Conservation (phyloP, 2,329 filamentous ascomycete genomes). For the Penicillium italicum region DNA sequence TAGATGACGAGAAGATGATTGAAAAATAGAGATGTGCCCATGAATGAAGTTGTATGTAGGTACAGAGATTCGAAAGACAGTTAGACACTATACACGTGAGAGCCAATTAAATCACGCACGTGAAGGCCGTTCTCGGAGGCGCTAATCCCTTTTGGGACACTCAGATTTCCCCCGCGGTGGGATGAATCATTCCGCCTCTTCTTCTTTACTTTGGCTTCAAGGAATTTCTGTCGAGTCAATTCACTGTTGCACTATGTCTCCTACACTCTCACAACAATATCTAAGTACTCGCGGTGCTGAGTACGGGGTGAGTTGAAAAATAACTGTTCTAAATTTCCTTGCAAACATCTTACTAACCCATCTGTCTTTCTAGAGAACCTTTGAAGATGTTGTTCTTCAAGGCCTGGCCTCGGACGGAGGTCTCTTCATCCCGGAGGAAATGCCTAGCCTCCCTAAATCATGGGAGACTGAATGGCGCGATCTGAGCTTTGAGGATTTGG, state of each 20-base stretch:
- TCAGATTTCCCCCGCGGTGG: constrained; percentile 16
- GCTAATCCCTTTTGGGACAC: constrained; percentile 20
- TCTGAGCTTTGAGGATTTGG: constrained; percentile 45
- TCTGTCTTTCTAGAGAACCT: constrained; percentile 60
- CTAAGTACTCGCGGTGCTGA: constrained; percentile 33
- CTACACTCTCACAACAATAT: constrained; percentile 32
- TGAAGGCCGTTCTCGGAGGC: constrained; percentile 31
- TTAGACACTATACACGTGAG: not conserved
- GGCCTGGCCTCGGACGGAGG: constrained; percentile 83
- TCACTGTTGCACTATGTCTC: constrained; percentile 21
- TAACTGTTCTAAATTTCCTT: not conserved
- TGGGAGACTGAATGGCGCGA: constrained; percentile 1
- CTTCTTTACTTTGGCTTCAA: not conserved
- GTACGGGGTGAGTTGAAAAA: constrained; percentile 27
- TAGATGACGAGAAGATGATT: not conserved
- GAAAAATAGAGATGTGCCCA: not conserved
- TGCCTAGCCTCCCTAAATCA: constrained; percentile 22
- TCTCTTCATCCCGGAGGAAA: constrained; percentile 74
- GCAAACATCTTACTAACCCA: constrained; percentile 9
- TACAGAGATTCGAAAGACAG: not conserved
- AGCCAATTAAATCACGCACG: constrained; percentile 16
- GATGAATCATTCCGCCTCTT: constrained; percentile 16
- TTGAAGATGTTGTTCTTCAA: constrained; percentile 72
- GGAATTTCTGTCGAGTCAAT: constrained; percentile 1
- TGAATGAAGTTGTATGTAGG: not conserved